phyloP scores from a whole-genome alignment of 1,284 basidiomycete species.

The Neonothopanus nambi region DNA sequence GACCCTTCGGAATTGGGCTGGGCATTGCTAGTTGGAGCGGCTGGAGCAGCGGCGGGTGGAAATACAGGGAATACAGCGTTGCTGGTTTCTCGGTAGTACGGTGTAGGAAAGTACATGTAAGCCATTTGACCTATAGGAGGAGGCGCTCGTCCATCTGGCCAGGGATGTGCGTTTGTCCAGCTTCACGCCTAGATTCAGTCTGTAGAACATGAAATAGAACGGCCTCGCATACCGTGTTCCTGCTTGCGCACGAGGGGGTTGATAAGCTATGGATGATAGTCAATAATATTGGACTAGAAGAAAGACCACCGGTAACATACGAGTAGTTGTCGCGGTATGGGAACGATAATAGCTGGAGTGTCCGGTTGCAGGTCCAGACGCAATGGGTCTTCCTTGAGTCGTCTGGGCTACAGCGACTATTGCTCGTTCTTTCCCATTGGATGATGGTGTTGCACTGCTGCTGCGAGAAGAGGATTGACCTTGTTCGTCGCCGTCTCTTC shows the following conservation, averaged over 20 bases:
- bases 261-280: constrained; percentile 27
- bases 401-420: constrained; percentile 23
- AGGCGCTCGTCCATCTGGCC: constrained; percentile 31
- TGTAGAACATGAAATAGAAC: constrained; percentile 30
- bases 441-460: constrained; percentile 48
- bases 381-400: constrained; percentile 29
- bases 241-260: constrained; percentile 35
- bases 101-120: constrained; percentile 40
- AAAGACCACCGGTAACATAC: constrained; percentile 24
- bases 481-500: constrained; percentile 36
- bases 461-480: constrained; percentile 49
- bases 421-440: constrained; percentile 42
- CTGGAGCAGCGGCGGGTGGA: constrained; percentile 2
- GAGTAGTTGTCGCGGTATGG: constrained; percentile 43
- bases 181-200: constrained; percentile 34
- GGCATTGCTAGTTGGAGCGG: not conserved
- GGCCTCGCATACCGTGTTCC: constrained; percentile 25
- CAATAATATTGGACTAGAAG: constrained; percentile 14
- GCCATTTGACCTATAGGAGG: constrained; percentile 37
- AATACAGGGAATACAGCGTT: not conserved
- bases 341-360: constrained; percentile 63
- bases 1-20: not conserved
- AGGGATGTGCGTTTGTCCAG: constrained; percentile 40
- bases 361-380: constrained; percentile 31
- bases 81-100: constrained; percentile 27